These are phyloP conservation scores for Lactarius psammicola DNA, from an alignment of 768 basidiomycete species.

Conservation along the genomic window DNA sequence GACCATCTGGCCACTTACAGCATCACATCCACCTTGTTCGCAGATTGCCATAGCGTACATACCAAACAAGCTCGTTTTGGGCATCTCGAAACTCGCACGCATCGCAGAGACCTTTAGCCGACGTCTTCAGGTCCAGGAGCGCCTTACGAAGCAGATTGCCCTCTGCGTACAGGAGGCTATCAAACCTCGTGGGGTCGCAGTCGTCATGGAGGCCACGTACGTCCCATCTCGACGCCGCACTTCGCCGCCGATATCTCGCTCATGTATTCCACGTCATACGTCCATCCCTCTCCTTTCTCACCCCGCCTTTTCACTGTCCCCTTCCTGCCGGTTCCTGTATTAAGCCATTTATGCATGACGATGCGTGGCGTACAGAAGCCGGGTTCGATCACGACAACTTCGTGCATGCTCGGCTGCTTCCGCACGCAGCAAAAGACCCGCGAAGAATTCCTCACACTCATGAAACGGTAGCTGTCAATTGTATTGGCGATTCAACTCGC, in stretches of 20 bases:
- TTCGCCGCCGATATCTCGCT: slow-evolving; percentile 1
- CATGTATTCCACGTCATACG: slow-evolving; percentile 10
- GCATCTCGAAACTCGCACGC: slow-evolving; percentile 27
- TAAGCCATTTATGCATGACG: slow-evolving; percentile 96
- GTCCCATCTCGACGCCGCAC: slow-evolving; percentile 37
- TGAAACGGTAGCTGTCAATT: slow-evolving; percentile 45
- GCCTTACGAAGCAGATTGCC: slow-evolving; percentile 95
- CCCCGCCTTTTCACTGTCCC: slow-evolving; percentile 2
- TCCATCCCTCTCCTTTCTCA: slow-evolving; percentile 17
- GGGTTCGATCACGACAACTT: slow-evolving; percentile 91
- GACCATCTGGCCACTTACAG: slow-evolving; percentile 24
- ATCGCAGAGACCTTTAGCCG: slow-evolving; percentile 56
- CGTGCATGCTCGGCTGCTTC: slow-evolving; percentile 98
- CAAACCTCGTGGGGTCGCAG: slow-evolving; percentile 94
- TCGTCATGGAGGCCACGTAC: slow-evolving; percentile 98
- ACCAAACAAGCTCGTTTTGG: slow-evolving; percentile 28
- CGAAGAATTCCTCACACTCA: slow-evolving; percentile 91
- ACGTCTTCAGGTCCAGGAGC: slow-evolving; percentile 95
- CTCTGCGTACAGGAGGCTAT: slow-evolving; percentile 98
- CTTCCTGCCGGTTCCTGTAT: slow-evolving; percentile 2
- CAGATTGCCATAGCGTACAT: slow-evolving; percentile 84
- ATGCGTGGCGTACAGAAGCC: slow-evolving; percentile 99
- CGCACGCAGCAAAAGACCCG: slow-evolving; percentile 98
- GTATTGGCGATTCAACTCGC: slow-evolving; percentile 50
- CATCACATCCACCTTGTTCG: slow-evolving; percentile 2